Evolutionary conservation across 805 yeast species (phyloP).

Genomic region (Ogataea thermomethanolica): DNA sequence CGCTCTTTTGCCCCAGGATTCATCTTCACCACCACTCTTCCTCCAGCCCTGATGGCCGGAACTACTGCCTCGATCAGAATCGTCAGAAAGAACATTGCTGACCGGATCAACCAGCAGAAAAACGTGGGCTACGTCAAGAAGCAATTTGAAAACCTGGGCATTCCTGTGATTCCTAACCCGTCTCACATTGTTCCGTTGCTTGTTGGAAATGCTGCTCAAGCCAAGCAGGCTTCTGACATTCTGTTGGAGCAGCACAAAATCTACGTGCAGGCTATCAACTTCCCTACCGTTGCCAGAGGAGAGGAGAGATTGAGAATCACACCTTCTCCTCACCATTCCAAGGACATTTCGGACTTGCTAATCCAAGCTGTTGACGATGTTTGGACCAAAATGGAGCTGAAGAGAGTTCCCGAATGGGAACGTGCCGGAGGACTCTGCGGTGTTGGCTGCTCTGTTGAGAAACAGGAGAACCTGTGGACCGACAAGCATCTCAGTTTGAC

Average conservation of each 20-base stretch:
- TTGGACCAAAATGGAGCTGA: conserved; percentile 69
- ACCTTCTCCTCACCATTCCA: conserved; percentile 96
- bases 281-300: conserved; percentile 96
- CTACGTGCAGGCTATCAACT: conserved; percentile 97
- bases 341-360: conserved; percentile 70
- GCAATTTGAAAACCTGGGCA: conserved; percentile 63
- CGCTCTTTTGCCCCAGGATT: conserved; percentile 97
- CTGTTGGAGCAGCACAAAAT: conserved; percentile 79
- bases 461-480: conserved; percentile 80
- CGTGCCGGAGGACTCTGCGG: conserved; percentile 85
- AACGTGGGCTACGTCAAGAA: conserved; percentile 83
- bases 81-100: conserved; percentile 72
- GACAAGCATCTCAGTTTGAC: conserved; percentile 66
- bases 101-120: conserved; percentile 79
- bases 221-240: conserved; percentile 87
- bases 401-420: conserved; percentile 76
- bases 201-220: conserved; percentile 91
- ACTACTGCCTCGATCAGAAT: conserved; percentile 82
- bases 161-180: conserved; percentile 97
- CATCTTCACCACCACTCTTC: conserved; percentile 93
- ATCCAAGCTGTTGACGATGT: conserved; percentile 77
- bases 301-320: conserved; percentile 95
- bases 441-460: conserved; percentile 53
- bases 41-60: conserved; percentile 98
- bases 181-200: conserved; percentile 95